These are phyloP conservation scores for Microsporum ferrugineum DNA, from an alignment of 2,329 filamentous ascomycete species.

Conservation along the genomic window DNA sequence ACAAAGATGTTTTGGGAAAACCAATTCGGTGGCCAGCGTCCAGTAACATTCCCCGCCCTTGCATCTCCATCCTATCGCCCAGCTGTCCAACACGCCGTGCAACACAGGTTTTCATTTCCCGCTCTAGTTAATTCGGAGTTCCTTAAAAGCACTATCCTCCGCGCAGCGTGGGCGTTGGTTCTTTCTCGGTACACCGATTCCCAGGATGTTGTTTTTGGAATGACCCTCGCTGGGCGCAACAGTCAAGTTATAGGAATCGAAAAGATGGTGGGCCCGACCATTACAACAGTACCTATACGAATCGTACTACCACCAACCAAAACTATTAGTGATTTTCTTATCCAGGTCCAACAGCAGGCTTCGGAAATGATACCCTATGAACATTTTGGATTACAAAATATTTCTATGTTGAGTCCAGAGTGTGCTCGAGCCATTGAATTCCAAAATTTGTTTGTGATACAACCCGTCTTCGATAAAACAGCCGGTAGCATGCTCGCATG, in stretches of 20 bases:
- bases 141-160: constrained; percentile 18
- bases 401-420: constrained; percentile 41
- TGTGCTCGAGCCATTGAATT: constrained; percentile 32
- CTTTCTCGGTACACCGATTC: constrained; percentile 14
- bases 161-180: constrained; percentile 10
- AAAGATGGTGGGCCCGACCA: constrained; percentile 35
- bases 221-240: constrained; percentile 34
- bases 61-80: constrained; percentile 36
- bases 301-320: constrained; percentile 24
- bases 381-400: constrained; percentile 42
- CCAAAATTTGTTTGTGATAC: constrained; percentile 16
- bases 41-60: constrained; percentile 39
- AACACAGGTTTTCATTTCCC: constrained; percentile 16
- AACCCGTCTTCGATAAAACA: constrained; percentile 10
- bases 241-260: constrained; percentile 30
- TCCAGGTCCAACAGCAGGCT: constrained; percentile 40
- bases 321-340: constrained; percentile 39
- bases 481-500: not conserved
- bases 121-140: constrained; percentile 21
- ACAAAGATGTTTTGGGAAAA: constrained; percentile 41
- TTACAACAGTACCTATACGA: constrained; percentile 34
- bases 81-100: constrained; percentile 22
- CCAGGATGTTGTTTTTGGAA: constrained; percentile 34
- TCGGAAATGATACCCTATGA: constrained; percentile 48
- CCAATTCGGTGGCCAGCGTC: constrained; percentile 34